Percentiles rank a stretch among this genome's conserved stretches.
Conservation (phyloP, 192 early-diverging fungal species). For the Podila minutissima region DNA sequence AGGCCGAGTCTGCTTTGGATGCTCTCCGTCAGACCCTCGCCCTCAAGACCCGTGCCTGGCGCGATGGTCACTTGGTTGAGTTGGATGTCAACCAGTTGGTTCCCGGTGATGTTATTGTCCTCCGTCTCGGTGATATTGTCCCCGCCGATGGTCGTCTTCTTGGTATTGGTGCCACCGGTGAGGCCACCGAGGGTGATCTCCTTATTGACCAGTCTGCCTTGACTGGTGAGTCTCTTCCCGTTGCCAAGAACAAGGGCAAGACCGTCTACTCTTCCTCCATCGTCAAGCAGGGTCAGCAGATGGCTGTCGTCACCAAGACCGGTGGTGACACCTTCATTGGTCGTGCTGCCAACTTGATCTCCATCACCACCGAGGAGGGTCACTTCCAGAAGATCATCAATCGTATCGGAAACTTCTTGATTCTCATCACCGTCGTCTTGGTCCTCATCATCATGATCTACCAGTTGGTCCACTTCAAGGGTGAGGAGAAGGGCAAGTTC, state of each 20-base stretch:
- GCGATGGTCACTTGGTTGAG: slow-evolving; percentile 80
- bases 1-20: slow-evolving; percentile 93
- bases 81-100: slow-evolving; percentile 81
- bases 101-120: slow-evolving; percentile 91
- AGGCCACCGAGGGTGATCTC: slow-evolving; percentile 24
- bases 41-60: slow-evolving; percentile 82
- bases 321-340: slow-evolving; percentile 94
- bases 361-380: slow-evolving; percentile 92
- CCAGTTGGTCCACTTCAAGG: slow-evolving; percentile 65
- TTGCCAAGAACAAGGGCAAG: slow-evolving; percentile 66
- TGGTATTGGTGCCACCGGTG: slow-evolving; percentile 80
- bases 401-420: slow-evolving; percentile 92
- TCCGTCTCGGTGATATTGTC: slow-evolving; percentile 94
- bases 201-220: no score
- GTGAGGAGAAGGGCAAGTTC: slow-evolving; percentile 59
- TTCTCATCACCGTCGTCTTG: slow-evolving; percentile 81
- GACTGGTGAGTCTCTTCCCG: no score
- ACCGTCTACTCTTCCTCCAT: slow-evolving; percentile 93
- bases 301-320: slow-evolving; percentile 93
- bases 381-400: slow-evolving; percentile 98
- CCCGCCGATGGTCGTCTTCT: slow-evolving; percentile 90
- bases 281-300: slow-evolving; percentile 94
- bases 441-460: slow-evolving; percentile 85
- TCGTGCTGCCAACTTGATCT: slow-evolving; percentile 92
- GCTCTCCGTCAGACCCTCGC: slow-evolving; percentile 95